phyloP scores from a whole-genome alignment of 805 yeast species.

The Metschnikowia vanudenii region DNA sequence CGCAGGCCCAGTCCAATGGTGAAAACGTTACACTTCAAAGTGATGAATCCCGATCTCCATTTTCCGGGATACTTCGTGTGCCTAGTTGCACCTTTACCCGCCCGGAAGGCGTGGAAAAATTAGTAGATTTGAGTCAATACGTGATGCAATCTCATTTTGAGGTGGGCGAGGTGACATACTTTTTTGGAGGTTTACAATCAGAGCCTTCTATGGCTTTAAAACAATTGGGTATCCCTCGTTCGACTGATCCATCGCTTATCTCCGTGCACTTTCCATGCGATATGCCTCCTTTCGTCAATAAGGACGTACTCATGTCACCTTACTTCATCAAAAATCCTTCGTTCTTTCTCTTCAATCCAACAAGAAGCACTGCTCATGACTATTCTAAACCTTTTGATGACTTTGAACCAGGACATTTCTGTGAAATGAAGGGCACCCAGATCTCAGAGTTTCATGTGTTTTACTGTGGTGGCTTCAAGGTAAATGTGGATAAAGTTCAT shows the following conservation, averaged over 20 bases:
- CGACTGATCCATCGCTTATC: slow-evolving; percentile 28
- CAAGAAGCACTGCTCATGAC: slow-evolving; percentile 31
- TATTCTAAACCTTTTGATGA: slow-evolving; percentile 30
- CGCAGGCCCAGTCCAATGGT: not conserved
- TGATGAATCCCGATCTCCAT: slow-evolving; percentile 16
- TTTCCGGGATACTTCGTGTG: slow-evolving; percentile 18
- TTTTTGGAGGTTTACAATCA: slow-evolving; percentile 38
- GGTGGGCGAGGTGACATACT: slow-evolving; percentile 29
- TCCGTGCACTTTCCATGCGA: slow-evolving; percentile 39
- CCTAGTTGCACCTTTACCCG: slow-evolving; percentile 15
- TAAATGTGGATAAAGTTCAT: slow-evolving; percentile 24
- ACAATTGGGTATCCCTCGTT: slow-evolving; percentile 33
- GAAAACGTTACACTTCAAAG: slow-evolving; percentile 7
- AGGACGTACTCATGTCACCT: slow-evolving; percentile 38
- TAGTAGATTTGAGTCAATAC: slow-evolving; percentile 6
- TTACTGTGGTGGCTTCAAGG: slow-evolving; percentile 68
- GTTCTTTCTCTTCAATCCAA: slow-evolving; percentile 30
- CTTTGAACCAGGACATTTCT: slow-evolving; percentile 50
- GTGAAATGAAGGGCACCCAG: slow-evolving; percentile 47
- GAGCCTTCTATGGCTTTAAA: slow-evolving; percentile 21
- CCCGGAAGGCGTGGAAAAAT: slow-evolving; percentile 4
- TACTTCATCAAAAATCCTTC: slow-evolving; percentile 40
- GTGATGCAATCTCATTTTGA: slow-evolving; percentile 34
- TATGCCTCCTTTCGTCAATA: slow-evolving; percentile 40
- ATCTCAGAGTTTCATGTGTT: slow-evolving; percentile 58